Evolutionary conservation across 257 asterid species (phyloP).

Genomic region (Cinchona pubescens): DNA sequence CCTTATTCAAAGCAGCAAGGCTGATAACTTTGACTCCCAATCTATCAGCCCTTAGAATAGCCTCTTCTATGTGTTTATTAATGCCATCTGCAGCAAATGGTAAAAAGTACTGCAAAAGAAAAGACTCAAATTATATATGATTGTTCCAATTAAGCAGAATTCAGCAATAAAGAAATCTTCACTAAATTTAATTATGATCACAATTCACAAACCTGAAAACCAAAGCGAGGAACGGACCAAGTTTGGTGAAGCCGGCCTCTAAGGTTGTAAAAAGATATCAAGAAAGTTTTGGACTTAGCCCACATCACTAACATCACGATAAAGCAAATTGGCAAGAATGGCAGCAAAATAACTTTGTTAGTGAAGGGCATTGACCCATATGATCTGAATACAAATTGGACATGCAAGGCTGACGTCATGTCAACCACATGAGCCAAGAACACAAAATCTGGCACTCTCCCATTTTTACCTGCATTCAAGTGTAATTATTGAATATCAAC

Average conservation of each 20-base stretch:
- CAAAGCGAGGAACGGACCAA: slow-evolving; percentile 87
- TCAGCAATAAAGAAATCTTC: neutral
- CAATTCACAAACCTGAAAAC: slow-evolving; percentile 78
- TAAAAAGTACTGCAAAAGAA: slow-evolving; percentile 65
- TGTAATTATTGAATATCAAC: neutral
- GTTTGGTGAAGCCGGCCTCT: slow-evolving; percentile 70
- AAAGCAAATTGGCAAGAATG: slow-evolving; percentile 51
- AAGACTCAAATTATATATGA: neutral
- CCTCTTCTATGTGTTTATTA: slow-evolving; percentile 73
- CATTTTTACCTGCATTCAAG: slow-evolving; percentile 50
- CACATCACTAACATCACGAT: slow-evolving; percentile 67
- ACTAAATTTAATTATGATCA: too few species aligned
- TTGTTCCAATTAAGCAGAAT: neutral
- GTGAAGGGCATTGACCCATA: slow-evolving; percentile 53
- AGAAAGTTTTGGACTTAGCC: slow-evolving; percentile 76
- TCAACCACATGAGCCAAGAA: slow-evolving; percentile 91
- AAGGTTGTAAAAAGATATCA: slow-evolving; percentile 61
- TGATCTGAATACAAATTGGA: slow-evolving; percentile 51
- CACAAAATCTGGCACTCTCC: slow-evolving; percentile 76
- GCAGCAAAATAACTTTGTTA: slow-evolving; percentile 45
- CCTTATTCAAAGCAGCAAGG: slow-evolving; percentile 97
- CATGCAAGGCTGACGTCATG: slow-evolving; percentile 74
- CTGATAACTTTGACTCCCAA: slow-evolving; percentile 93
- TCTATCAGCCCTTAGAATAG: slow-evolving; percentile 79
- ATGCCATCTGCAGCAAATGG: slow-evolving; percentile 84